phyloP scores from a whole-genome alignment of 192 early-diverging fungal species.

The Mortierella claussenii region DNA sequence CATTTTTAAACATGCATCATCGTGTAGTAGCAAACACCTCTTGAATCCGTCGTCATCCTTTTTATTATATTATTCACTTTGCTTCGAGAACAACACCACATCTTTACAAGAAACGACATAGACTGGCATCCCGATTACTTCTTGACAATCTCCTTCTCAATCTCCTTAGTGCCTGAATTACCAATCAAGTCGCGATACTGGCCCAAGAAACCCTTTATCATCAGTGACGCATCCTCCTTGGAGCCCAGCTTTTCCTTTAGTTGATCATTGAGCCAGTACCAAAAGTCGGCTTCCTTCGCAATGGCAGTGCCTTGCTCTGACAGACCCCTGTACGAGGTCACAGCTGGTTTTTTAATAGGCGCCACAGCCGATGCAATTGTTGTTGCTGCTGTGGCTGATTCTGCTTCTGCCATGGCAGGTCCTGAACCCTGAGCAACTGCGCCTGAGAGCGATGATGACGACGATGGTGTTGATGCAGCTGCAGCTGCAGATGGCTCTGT shows the following conservation, averaged over 20 bases:
- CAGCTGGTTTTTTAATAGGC: conserved; percentile 4
- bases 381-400: not conserved
- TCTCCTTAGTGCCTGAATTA: conserved; percentile 45
- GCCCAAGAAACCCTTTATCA: conserved; percentile 49
- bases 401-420: not conserved
- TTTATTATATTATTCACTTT: not conserved
- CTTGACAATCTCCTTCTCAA: conserved; percentile 35
- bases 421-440: too few relatives aligned
- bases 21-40: too few relatives aligned
- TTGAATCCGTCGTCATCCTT: too few relatives aligned
- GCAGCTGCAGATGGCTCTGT: not conserved
- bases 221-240: conserved; percentile 46
- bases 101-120: too few relatives aligned
- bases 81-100: too few relatives aligned
- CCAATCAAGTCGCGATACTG: conserved; percentile 47
- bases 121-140: too few relatives aligned
- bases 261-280: conserved; percentile 52
- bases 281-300: conserved; percentile 44
- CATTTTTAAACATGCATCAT: too few relatives aligned
- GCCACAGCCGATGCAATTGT: conserved; percentile 2
- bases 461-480: not conserved
- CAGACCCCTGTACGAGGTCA: conserved; percentile 37
- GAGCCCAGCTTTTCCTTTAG: conserved; percentile 48
- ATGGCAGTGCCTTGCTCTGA: conserved; percentile 38
- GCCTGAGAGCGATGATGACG: not conserved